These are phyloP conservation scores for Linum trigynum DNA, from an alignment of 345 rosid species.

Conservation along the genomic window DNA sequence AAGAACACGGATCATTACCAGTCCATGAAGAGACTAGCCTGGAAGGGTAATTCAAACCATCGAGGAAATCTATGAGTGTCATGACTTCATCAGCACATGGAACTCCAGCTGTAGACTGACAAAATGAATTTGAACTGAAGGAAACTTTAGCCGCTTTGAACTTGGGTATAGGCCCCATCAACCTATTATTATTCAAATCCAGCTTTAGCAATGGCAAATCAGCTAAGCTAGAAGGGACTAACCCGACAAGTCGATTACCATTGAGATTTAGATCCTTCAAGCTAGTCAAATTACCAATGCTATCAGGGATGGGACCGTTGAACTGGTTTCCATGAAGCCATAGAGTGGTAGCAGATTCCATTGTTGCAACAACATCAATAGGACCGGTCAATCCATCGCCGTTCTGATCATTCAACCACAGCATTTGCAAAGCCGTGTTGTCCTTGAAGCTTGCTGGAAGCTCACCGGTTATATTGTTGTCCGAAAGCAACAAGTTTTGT, in stretches of 20 bases:
- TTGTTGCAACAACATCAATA: conserved; percentile 47
- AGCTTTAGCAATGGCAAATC: conserved; percentile 36
- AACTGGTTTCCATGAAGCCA: conserved; percentile 81
- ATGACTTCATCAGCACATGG: conserved; percentile 49
- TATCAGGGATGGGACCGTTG: conserved; percentile 54
- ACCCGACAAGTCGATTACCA: conserved; percentile 45
- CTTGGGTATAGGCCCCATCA: conserved; percentile 65
- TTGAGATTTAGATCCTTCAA: conserved; percentile 58
- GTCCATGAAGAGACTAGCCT: conserved; percentile 50
- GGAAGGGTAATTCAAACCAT: conserved; percentile 45
- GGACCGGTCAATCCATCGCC: conserved; percentile 45
- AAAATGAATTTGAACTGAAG: conserved; percentile 41
- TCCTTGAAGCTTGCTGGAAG: conserved; percentile 41
- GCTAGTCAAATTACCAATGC: conserved; percentile 38
- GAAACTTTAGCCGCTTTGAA: conserved; percentile 34
- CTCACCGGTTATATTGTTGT: conserved; percentile 43
- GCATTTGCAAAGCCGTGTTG: conserved; percentile 31
- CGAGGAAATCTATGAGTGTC: conserved; percentile 58
- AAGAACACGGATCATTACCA: conserved; percentile 52
- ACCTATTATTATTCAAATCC: conserved; percentile 55
- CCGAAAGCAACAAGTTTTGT: conserved; percentile 40
- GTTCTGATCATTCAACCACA: conserved; percentile 61
- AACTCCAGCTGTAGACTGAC: conserved; percentile 35
- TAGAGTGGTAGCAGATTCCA: conserved; percentile 37
- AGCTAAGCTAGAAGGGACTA: conserved; percentile 45